Base-by-base conservation (phyloP, 2,329 filamentous ascomycete species). In the Zelopaecilomyces penicillatus region DNA sequence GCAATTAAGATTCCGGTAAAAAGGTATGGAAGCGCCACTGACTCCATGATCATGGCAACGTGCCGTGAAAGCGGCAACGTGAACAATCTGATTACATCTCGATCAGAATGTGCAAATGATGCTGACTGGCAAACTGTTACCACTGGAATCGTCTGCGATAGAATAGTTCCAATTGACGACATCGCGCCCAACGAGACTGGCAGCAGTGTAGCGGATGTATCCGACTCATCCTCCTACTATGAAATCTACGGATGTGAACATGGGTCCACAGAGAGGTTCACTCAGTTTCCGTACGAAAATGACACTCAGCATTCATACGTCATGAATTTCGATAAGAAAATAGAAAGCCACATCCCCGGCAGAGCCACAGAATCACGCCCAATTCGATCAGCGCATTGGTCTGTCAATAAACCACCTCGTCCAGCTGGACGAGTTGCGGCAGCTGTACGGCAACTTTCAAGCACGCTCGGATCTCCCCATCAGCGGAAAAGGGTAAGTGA, bases 131-230 rank as follows among this genome's bases (percentile, higher is more conserved):
- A 59, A 51, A 70, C 60, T 5, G 57, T 61, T 6, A 62, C 57
- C 0, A 65, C 58, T 3, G 64, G 64, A 9, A 51, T 54, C 26
- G 46, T 49, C 7, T 46, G 56, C 42, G 46, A 53, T 19, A 45
- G 50, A 7, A 43, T 52, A 43, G 49, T 51, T 33, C 50, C 54
- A 36, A 48, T 52, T 34, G 55, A 57, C 26, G 44, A 54, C 44
- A 52, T 51, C 30, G 41, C 57, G 46, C 51, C 49, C 39, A 58
- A 58, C 43, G 61, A 57, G 19, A 58, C 59, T 10, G 68, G 69
- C 7, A 71, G 65, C 50, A 74, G 70, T 44, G 50, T 74, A 26
- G 70, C 70, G 3, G 64, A 73, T 46, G 61, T 66, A 5, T 72
- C 70, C 1, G 69, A 73, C 37, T 49, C 44, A 11, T 48, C 50